Evolutionary conservation across 2,329 filamentous ascomycete species (phyloP).

Genomic region (Sarocladium kiliense): DNA sequence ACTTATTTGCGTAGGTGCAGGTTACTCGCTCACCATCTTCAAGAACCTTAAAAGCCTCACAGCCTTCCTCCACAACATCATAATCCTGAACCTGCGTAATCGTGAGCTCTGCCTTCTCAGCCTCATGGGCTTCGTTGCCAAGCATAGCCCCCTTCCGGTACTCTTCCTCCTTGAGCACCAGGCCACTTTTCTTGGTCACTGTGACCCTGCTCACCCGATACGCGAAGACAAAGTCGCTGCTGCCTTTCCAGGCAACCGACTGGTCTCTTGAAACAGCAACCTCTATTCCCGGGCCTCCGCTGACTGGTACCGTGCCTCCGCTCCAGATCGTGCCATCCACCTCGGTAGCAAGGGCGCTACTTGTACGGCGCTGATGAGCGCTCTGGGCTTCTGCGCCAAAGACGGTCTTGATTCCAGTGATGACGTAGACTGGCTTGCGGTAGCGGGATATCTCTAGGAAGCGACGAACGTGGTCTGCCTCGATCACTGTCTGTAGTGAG

Average conservation of each 20-base stretch:
- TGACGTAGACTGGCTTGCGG: slow-evolving; percentile 12
- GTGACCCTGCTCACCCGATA: slow-evolving; percentile 8
- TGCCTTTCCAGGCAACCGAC: neutral
- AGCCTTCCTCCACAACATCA: neutral
- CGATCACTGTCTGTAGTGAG: slow-evolving; percentile 3
- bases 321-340: neutral
- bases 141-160: slow-evolving; percentile 10
- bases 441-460: slow-evolving; percentile 10
- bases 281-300: neutral
- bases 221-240: slow-evolving; percentile 12
- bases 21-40: no score
- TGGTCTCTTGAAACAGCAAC: neutral
- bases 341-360: neutral
- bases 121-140: neutral
- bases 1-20: no score
- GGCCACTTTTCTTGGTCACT: neutral
- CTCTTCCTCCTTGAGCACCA: neutral
- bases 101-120: neutral
- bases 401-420: slow-evolving; percentile 12
- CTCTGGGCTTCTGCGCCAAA: slow-evolving; percentile 8
- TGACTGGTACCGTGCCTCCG: neutral
- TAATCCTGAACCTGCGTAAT: neutral
- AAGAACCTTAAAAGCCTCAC: neutral
- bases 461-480: neutral
- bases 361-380: neutral